Conservation (phyloP, 495 filamentous ascomycete species). For the Neurospora terricola region DNA sequence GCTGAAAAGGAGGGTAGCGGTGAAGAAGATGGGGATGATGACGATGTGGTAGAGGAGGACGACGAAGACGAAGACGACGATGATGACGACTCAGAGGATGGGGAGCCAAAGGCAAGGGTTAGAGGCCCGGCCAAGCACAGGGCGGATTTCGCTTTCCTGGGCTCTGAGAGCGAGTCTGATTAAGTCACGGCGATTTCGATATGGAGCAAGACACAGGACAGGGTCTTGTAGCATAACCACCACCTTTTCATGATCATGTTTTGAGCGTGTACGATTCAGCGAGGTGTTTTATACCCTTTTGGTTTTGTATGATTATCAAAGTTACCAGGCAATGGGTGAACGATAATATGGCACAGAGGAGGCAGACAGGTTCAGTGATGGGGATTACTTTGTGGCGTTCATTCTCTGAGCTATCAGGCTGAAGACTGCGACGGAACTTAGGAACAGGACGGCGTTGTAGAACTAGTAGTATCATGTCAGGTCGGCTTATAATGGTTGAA, state of each 20-base stretch:
- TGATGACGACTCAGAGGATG: conserved; percentile 20
- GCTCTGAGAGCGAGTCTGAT: conserved; percentile 38
- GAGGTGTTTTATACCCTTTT: not conserved
- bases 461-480: conserved; percentile 49
- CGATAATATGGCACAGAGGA: not conserved
- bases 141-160: conserved; percentile 36
- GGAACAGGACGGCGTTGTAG: conserved; percentile 93
- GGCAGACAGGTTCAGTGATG: not conserved
- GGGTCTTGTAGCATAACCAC: not conserved
- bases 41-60: conserved; percentile 33
- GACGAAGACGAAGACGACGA: conserved; percentile 35
- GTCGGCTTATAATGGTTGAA: not conserved
- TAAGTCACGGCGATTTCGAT: conserved; percentile 7
- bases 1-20: conserved; percentile 21
- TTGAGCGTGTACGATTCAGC: not conserved
- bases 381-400: conserved; percentile 32
- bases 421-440: conserved; percentile 88
- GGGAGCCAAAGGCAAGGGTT: conserved; percentile 14
- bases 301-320: not conserved
- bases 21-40: conserved; percentile 36
- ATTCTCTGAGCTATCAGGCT: conserved; percentile 74
- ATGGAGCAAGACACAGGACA: not conserved
- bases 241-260: not conserved
- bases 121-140: conserved; percentile 24
- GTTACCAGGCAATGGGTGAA: not conserved